Conservation (phyloP, 176 grass and related monocot genomes). For the Rhipidocladum racemiflorum region DNA sequence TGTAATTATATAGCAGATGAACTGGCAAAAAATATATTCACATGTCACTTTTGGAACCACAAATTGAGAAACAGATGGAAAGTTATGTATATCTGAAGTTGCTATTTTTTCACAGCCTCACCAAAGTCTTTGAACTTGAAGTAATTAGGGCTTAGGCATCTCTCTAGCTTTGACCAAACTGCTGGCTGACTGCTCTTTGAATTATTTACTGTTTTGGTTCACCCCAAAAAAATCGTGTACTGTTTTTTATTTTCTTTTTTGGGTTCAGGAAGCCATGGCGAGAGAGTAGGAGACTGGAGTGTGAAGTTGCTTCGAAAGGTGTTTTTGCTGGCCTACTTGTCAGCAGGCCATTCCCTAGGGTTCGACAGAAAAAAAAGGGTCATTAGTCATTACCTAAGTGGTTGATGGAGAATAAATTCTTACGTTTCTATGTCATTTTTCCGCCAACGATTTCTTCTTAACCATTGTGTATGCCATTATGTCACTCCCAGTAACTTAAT, state of each 20-base stretch:
- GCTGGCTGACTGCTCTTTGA: background rate
- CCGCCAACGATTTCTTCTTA: background rate
- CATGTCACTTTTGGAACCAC: conserved; percentile 10
- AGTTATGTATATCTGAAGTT: background rate
- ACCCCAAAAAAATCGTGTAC: too few relatives aligned
- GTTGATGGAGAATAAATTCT: background rate
- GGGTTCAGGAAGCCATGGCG: background rate
- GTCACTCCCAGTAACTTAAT: background rate
- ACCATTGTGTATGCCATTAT: too few relatives aligned
- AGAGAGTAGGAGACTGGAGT: background rate
- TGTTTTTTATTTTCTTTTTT: background rate
- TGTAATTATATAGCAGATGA: conserved; percentile 33
- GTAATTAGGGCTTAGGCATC: background rate
- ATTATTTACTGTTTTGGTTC: background rate
- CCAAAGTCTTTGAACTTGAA: too few relatives aligned
- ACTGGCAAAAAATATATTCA: conserved; percentile 8
- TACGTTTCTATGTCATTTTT: background rate
- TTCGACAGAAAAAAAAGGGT: too few relatives aligned
- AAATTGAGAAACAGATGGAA: background rate
- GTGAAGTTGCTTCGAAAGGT: background rate
- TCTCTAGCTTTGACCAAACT: background rate
- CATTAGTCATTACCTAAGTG: background rate
- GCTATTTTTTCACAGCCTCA: too few relatives aligned
- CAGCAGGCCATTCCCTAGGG: background rate
- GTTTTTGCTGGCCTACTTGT: background rate